These are phyloP conservation scores for Aspergillus kassunensis DNA, from an alignment of 495 filamentous ascomycete genomes.

Conservation along the genomic window DNA sequence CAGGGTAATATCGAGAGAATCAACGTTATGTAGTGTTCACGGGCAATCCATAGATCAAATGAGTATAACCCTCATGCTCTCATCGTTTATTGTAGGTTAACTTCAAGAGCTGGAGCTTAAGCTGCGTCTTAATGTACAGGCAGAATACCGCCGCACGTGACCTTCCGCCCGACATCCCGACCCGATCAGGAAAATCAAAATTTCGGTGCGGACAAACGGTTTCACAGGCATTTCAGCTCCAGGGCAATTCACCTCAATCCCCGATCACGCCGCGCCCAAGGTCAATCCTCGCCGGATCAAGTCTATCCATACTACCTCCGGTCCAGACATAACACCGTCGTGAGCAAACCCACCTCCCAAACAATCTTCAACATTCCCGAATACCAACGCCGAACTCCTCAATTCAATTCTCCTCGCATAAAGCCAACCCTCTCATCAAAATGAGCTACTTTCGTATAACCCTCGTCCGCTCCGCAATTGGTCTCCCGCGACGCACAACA, in stretches of 20 bases:
- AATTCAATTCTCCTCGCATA: not conserved
- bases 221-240: not conserved
- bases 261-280: too few species aligned
- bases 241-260: too few species aligned
- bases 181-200: conserved; percentile 18
- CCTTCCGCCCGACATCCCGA: conserved; percentile 17
- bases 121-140: conserved; percentile 9
- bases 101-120: not conserved
- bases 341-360: too few species aligned
- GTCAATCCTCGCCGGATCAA: too few species aligned
- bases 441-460: conserved; percentile 97
- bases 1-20: too few species aligned
- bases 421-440: conserved; percentile 15
- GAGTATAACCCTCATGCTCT: not conserved
- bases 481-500: conserved; percentile 75
- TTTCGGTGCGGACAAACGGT: conserved; percentile 7
- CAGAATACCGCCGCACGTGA: conserved; percentile 24
- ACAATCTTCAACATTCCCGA: not conserved
- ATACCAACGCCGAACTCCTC: not conserved
- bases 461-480: conserved; percentile 88
- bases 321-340: too few species aligned
- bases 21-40: too few species aligned
- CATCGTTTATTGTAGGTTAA: not conserved
- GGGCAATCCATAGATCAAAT: not conserved
- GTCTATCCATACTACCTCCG: too few species aligned